Percentiles rank a stretch among this genome's conserved stretches.
These are phyloP conservation scores for Magnolia officinalis DNA, from an alignment of 164 flowering plant genomes.

Conservation along the genomic window DNA sequence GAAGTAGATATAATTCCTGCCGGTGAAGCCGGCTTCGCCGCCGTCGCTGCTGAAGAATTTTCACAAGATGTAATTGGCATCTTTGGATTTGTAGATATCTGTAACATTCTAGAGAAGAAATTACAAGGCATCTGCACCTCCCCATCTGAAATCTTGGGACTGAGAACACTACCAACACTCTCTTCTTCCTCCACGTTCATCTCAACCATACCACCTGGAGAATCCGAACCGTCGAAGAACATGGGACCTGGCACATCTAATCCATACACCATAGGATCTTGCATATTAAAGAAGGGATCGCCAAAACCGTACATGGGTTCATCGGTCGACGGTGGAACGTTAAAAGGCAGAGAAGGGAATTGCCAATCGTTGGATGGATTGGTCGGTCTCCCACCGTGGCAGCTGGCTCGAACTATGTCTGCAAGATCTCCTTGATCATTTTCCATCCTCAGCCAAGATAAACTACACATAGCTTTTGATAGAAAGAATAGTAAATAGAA, in stretches of 20 bases:
- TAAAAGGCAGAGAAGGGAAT: conserved; percentile 27
- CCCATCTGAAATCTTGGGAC: conserved; percentile 5
- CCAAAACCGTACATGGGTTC: conserved; percentile 38
- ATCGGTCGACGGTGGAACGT: conserved; percentile 6
- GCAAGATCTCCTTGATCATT: conserved; percentile 73
- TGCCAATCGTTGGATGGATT: conserved; percentile 23
- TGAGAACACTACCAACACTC: not conserved
- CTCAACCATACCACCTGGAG: conserved; percentile 10
- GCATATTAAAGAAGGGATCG: conserved; percentile 42
- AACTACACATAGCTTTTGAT: conserved; percentile 32
- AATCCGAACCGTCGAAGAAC: conserved; percentile 23
- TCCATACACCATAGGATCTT: conserved; percentile 57
- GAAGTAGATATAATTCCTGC: conserved; percentile 23
- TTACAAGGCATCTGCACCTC: conserved; percentile 14
- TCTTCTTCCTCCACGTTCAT: conserved; percentile 11
- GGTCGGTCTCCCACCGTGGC: conserved; percentile 1
- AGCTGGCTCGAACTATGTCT: conserved; percentile 59
- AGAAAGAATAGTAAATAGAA: not conserved
- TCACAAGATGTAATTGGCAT: conserved; percentile 23
- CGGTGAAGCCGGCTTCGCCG: conserved; percentile 16
- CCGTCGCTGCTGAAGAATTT: conserved; percentile 7
- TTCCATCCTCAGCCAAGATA: conserved; percentile 42
- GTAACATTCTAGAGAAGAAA: conserved; percentile 51
- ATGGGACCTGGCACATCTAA: conserved; percentile 19
- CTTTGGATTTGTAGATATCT: conserved; percentile 54